phyloP scores from a whole-genome alignment of 2,329 filamentous ascomycete genomes.

The Lithohypha guttulata region DNA sequence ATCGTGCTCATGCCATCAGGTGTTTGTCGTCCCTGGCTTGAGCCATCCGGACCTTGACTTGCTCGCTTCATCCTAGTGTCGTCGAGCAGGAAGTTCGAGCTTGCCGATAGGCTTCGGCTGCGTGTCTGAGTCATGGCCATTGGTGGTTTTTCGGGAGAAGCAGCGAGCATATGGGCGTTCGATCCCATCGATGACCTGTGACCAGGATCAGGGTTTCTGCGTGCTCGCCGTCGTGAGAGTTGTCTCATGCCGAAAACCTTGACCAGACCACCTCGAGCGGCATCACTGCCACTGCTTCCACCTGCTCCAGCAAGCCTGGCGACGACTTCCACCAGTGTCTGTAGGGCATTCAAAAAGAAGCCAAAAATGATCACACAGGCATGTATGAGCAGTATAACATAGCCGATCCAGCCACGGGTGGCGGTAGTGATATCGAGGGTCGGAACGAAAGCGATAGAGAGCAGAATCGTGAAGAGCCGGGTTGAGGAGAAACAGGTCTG shows the following conservation, averaged over 20 bases:
- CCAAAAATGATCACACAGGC: constrained; percentile 76
- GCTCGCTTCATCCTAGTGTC: constrained; percentile 37
- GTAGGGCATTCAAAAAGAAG: constrained; percentile 84
- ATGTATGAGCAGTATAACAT: constrained; percentile 78
- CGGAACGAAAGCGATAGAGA: constrained; percentile 76
- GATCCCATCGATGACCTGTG: constrained; percentile 76
- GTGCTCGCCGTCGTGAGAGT: constrained; percentile 60
- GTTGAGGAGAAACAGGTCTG: constrained; percentile 74
- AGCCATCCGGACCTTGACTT: constrained; percentile 40
- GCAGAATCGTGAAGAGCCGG: constrained; percentile 62
- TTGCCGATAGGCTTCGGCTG: constrained; percentile 50
- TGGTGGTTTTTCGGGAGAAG: constrained; percentile 46
- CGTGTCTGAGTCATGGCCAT: constrained; percentile 43
- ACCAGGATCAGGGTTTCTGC: constrained; percentile 42
- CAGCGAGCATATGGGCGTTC: constrained; percentile 65
- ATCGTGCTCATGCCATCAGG: constrained; percentile 59
- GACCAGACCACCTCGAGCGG: constrained; percentile 68
- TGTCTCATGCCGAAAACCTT: constrained; percentile 91
- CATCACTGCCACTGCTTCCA: constrained; percentile 51
- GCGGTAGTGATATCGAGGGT: constrained; percentile 67
- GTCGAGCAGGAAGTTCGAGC: constrained; percentile 51
- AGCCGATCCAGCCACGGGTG: constrained; percentile 88
- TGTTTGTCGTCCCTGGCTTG: constrained; percentile 46
- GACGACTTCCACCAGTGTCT: constrained; percentile 80
- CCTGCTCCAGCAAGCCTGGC: constrained; percentile 76